Evolutionary conservation across 2,329 filamentous ascomycete genomes (phyloP).

Genomic region (Aspergillus novoparasiticus): DNA sequence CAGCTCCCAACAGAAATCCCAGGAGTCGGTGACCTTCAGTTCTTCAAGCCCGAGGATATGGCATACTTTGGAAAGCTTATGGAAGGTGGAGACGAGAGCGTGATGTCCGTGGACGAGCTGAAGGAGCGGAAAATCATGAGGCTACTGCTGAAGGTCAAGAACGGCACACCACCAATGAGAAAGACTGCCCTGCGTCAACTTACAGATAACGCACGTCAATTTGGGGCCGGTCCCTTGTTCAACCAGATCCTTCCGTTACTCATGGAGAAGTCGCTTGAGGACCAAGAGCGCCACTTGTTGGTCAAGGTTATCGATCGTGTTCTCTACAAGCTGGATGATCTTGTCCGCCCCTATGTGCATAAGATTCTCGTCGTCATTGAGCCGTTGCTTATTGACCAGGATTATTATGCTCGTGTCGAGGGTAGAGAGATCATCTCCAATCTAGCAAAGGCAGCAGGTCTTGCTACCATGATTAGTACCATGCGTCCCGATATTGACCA

Average conservation of each 20-base stretch:
- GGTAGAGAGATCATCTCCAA: conserved; percentile 99
- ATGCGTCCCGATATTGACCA: conserved; percentile 99
- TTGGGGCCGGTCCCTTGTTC: conserved; percentile 90
- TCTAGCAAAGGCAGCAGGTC: conserved; percentile 90
- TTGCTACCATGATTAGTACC: conserved; percentile 98
- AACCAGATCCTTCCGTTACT: conserved; percentile 95
- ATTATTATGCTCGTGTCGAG: conserved; percentile 98
- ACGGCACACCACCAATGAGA: conserved; percentile 96
- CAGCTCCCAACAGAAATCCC: conserved; percentile 94
- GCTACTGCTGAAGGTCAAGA: conserved; percentile 95
- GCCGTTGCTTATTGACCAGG: conserved; percentile 97
- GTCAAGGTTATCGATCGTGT: conserved; percentile 99
- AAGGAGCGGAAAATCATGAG: conserved; percentile 99
- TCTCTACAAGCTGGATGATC: conserved; percentile 95
- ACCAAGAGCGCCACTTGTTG: conserved; percentile 95
- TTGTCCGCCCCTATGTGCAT: conserved; percentile 94
- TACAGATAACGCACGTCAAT: conserved; percentile 95
- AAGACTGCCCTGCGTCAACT: conserved; percentile 97
- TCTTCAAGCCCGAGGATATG: conserved; percentile 99
- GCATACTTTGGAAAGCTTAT: conserved; percentile 97
- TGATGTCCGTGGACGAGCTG: conserved; percentile 88
- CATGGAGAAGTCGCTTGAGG: conserved; percentile 97
- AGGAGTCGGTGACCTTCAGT: conserved; percentile 92
- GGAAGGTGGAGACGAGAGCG: conserved; percentile 88
- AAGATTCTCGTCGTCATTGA: conserved; percentile 99